Conservation (phyloP, 2,329 filamentous ascomycete genomes). For the Metarhizium sp. region DNA sequence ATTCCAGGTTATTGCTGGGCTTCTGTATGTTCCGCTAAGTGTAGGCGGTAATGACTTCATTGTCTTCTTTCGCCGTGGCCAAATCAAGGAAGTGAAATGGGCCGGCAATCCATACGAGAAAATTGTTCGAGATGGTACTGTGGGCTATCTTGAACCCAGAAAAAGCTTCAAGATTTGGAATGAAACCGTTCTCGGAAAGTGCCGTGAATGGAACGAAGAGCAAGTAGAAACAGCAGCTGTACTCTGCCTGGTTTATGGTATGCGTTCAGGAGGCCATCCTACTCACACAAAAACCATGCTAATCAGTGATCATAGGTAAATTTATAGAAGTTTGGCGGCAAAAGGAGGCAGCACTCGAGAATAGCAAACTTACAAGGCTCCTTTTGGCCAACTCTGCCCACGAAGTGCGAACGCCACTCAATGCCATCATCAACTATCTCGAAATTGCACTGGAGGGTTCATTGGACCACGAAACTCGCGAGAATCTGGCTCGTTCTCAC, state of each 20-base stretch:
- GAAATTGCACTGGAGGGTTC: constrained; percentile 80
- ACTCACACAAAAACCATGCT: constrained; percentile 1
- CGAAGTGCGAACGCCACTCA: constrained; percentile 82
- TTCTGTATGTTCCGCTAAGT: constrained; percentile 75
- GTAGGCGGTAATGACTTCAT: constrained; percentile 74
- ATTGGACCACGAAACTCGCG: constrained; percentile 72
- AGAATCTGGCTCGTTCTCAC: constrained; percentile 76
- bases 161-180: constrained; percentile 75
- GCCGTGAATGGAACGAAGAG: constrained; percentile 80
- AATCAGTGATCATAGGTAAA: constrained; percentile 30
- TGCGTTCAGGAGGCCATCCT: constrained; percentile 15
- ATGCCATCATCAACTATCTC: constrained; percentile 90
- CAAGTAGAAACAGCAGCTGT: constrained; percentile 85
- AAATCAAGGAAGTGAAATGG: constrained; percentile 71
- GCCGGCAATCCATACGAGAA: constrained; percentile 83
- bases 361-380: constrained; percentile 68
- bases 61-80: constrained; percentile 76
- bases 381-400: constrained; percentile 83
- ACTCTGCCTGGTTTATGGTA: constrained; percentile 77
- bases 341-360: constrained; percentile 77
- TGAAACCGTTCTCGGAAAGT: constrained; percentile 73
- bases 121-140: constrained; percentile 59
- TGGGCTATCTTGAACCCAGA: constrained; percentile 65
- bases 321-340: constrained; percentile 93
- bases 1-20: constrained; percentile 66